Evolutionary conservation across 129 eudicot species (phyloP).

Genomic region (Flaveria bidentis): DNA sequence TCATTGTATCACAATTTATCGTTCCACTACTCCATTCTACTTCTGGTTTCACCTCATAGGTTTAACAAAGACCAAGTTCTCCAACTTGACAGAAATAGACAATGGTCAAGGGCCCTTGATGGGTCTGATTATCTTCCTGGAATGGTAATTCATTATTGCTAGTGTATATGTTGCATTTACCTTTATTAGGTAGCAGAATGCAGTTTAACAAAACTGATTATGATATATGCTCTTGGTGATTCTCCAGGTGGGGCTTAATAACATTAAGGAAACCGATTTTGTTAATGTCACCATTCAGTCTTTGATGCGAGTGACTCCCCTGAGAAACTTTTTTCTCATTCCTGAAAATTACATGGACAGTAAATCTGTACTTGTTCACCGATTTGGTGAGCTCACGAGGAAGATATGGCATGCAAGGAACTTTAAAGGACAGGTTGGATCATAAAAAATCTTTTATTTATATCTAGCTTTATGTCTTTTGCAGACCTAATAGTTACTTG

Average conservation of each 20-base stretch:
- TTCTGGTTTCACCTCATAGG: constrained; percentile 44
- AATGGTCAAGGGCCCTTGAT: constrained; percentile 99
- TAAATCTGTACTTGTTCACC: constrained; percentile 86
- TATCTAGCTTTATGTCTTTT: neutral
- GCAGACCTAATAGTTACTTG: constrained; percentile 3
- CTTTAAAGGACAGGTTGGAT: constrained; percentile 88
- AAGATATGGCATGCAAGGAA: constrained; percentile 96
- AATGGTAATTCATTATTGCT: constrained; percentile 52
- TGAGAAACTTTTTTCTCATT: constrained; percentile 92
- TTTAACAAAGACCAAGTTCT: constrained; percentile 74
- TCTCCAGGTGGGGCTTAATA: constrained; percentile 88
- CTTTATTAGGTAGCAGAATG: neutral
- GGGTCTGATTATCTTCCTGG: constrained; percentile 99
- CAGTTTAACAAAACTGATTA: neutral
- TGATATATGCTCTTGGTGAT: constrained; percentile 15
- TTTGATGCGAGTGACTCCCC: constrained; percentile 92
- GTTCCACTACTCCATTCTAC: no score
- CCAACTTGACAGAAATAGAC: constrained; percentile 70
- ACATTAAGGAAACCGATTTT: constrained; percentile 88
- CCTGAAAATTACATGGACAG: constrained; percentile 81
- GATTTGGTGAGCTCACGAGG: constrained; percentile 97
- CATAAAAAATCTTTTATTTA: neutral
- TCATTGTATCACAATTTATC: neutral
- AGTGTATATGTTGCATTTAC: neutral
- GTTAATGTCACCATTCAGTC: constrained; percentile 93